Base-by-base conservation (phyloP, 805 yeast genomes). In the Barnettozyma salicaria region DNA sequence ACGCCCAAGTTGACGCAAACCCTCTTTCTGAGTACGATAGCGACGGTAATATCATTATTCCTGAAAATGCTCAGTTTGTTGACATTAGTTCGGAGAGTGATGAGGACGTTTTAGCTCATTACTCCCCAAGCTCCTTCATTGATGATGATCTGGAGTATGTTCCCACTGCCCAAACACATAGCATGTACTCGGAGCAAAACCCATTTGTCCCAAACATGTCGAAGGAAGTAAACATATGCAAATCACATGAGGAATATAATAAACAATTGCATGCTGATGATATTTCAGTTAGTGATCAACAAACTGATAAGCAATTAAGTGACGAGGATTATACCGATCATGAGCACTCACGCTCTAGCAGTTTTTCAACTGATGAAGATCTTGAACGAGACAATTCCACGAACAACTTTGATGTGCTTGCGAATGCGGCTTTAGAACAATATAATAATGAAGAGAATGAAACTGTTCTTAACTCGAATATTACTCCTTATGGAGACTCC, bases 11-110 rank as follows among this genome's bases (percentile, higher is more conserved):
- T 5, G 27, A 26, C 19, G 12, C 13, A 10, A 11, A 26, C 3
- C 11, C n/a, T 6, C 20, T 7, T 39, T 49, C 7, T 28, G 63
- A 32, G 55, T 54, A 37, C 36, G 38, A 16, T 42, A 14, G 19
- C 19, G 28, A 22, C 4, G 9, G 9, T 7, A 29, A 13, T 5
- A 19, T 11, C 7, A 27, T n/a, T n/a, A 23, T 35, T 5, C 42
- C 45, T n/a, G 36, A 20, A 2, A 38, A 32, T 37, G 41, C 34
- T 5, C 21, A 30, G 2, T 9, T 44, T 3, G 11, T 42, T 19
- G 45, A 44, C 9, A n/a, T 43, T 4, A 26, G 39, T 12, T 25
- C 35, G 9, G 45, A 39, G 13, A 41, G 26, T 9, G 32, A 35
- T 3, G 49, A 28, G 5, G 42, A 30, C 26, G 44, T 22, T 10